Evolutionary conservation across 805 yeast species (phyloP), one percentile per base, ranked within the genome.

Genomic region (Pachysolen tannophilus): DNA sequence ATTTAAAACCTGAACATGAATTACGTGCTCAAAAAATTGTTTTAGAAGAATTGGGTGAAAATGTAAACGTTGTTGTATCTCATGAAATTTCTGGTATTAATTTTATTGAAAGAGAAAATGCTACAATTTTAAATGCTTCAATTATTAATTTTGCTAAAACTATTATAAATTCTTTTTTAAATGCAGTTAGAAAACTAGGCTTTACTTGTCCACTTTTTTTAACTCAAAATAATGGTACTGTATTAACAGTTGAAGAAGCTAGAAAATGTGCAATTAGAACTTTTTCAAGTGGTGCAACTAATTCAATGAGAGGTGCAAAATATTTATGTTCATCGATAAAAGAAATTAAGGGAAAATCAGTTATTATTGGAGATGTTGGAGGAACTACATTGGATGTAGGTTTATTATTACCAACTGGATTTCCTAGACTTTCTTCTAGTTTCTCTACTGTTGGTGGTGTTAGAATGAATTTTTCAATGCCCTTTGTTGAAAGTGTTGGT

Each of bases 331-430:
- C 55, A 33, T 32, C 47, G 18, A 44, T 43, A 11, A 26, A 35
- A n/a, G 36, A 39, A 7, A 36, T 42, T 4, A 30, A 37, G 6
- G 57, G 54, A 10, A 39, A 47, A 25, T 42, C 47, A 26, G 52
- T 58, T 11, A 43, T 65, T 32, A 70, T 68, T n/a, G 60, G 60
- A 24, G 75, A 68, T 45, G 61, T 68, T 26, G 75, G 75, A 13
- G 75, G 74, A 9, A 68, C 75, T 9, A 68, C 75, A 4, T 52
- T 72, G 6, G 74, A 68, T 45, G 68, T 66, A n/a, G 74, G 75
- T 7, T 40, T 65, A 31, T 42, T 68, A 21, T 46, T 68, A 8
- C 61, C 69, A 5, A 45, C 61, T 14, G 74, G 73, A 1, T 68
- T 66, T 46, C 75, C 74, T 6, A 48, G 71, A 19, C 71, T 66